phyloP scores from a whole-genome alignment of 2,329 filamentous ascomycete species.

The Macrophomina tecta region DNA sequence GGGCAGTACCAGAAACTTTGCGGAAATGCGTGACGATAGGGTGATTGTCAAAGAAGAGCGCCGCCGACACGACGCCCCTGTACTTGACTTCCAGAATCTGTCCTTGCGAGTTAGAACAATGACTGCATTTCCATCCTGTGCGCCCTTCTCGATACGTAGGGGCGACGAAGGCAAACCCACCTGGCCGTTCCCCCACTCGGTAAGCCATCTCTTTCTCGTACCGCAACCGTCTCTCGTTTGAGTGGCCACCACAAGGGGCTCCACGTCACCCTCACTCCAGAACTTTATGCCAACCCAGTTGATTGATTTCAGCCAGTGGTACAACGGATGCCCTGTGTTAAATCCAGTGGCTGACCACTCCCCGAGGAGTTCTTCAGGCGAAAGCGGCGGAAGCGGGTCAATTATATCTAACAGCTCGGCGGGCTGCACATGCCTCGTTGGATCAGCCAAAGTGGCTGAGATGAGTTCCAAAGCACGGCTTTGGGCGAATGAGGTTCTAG shows the following conservation, averaged over 20 bases:
- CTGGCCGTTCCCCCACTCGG: conserved; percentile 1
- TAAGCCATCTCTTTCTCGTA: background rate
- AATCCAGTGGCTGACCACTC: conserved; percentile 39
- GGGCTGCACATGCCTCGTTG: no score
- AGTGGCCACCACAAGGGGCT: conserved; percentile 36
- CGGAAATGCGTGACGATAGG: conserved; percentile 42
- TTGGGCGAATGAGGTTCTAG: no score
- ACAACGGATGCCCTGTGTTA: conserved; percentile 36
- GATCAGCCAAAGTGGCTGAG: no score
- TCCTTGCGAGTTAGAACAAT: no score
- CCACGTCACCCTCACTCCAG: conserved; percentile 38
- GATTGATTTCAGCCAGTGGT: conserved; percentile 33
- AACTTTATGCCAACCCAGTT: conserved; percentile 44
- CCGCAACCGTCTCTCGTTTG: background rate
- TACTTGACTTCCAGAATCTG: conserved; percentile 33
- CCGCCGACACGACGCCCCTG: conserved; percentile 36
- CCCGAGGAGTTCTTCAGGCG: conserved; percentile 32
- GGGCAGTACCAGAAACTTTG: conserved; percentile 34
- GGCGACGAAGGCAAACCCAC: conserved; percentile 33
- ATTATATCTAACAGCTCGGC: background rate
- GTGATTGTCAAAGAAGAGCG: conserved; percentile 40
- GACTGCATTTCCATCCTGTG: no score
- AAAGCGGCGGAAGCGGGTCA: background rate
- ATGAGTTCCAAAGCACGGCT: no score
- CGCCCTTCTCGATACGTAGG: no score